A percentile compares a stretch with the other conserved stretches of the same genome.
Conservation (phyloP, 305 asterid genomes). For the Ilex paraguariensis region DNA sequence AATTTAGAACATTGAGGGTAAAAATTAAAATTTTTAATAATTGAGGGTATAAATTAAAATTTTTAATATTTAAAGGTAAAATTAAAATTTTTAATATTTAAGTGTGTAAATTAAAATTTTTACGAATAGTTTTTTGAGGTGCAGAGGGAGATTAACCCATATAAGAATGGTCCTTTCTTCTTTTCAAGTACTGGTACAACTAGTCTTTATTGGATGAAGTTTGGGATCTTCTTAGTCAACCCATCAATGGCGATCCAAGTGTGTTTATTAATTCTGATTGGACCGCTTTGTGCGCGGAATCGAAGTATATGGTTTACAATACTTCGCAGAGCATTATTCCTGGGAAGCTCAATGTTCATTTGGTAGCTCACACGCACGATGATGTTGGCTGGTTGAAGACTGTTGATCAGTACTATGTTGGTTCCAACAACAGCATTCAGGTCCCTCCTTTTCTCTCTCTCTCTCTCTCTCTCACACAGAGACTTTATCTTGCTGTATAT, state of each 20-base stretch:
- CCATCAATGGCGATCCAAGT: background rate
- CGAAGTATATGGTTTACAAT: conserved; percentile 73
- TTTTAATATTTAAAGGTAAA: no score
- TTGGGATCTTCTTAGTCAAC: no score
- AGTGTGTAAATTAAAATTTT: no score
- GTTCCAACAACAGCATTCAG: conserved; percentile 87
- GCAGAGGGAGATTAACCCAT: no score
- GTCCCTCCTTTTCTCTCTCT: conserved; percentile 20
- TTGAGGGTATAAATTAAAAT: no score
- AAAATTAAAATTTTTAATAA: no score
- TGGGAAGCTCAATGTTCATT: conserved; percentile 86
- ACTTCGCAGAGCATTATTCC: conserved; percentile 54
- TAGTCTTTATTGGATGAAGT: no score
- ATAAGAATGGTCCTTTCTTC: no score
- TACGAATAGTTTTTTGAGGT: no score
- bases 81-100: no score
- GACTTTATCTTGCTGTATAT: background rate
- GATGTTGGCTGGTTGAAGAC: conserved; percentile 99
- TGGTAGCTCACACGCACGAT: conserved; percentile 93
- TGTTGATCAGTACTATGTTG: conserved; percentile 94
- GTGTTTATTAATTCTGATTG: conserved; percentile 29
- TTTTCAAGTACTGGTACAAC: no score
- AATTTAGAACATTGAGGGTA: no score
- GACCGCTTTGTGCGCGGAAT: conserved; percentile 45
- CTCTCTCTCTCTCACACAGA: background rate